These are phyloP conservation scores for Plasmodium gallinaceum DNA, from an alignment of 169 alveolate species.

Conservation along the genomic window DNA sequence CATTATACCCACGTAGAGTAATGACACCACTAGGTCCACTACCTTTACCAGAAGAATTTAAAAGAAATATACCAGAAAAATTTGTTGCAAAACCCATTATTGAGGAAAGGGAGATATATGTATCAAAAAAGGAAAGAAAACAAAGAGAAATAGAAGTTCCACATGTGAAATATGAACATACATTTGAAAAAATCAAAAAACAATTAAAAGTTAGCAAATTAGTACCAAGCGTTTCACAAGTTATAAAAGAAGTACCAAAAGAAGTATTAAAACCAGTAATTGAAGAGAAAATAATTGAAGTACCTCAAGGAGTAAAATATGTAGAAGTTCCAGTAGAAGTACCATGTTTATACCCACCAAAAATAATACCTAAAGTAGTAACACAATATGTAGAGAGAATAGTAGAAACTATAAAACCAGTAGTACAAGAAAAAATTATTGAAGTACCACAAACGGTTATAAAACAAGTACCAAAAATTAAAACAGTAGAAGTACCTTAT, in stretches of 20 bases:
- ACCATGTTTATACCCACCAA: constrained; percentile 90
- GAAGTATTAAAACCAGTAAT: constrained; percentile 88
- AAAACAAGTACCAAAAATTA: constrained; percentile 87
- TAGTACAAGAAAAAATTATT: constrained; percentile 85
- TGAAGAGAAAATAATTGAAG: constrained; percentile 90
- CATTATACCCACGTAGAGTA: constrained; percentile 85
- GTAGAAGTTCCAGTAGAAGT: constrained; percentile 91
- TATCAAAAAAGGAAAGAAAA: constrained; percentile 88
- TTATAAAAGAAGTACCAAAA: constrained; percentile 86
- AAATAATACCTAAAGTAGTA: constrained; percentile 87
- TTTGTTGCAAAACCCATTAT: constrained; percentile 89
- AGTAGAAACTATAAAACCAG: constrained; percentile 88
- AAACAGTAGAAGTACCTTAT: constrained; percentile 89
- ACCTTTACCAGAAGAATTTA: constrained; percentile 88
- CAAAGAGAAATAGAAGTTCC: constrained; percentile 89
- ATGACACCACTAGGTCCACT: constrained; percentile 91
- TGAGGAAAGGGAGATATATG: constrained; percentile 89
- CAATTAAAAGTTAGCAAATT: constrained; percentile 83
- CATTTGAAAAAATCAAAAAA: constrained; percentile 85
- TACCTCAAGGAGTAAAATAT: constrained; percentile 90
- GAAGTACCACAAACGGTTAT: constrained; percentile 90
- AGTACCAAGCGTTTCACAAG: constrained; percentile 86
- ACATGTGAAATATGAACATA: constrained; percentile 89
- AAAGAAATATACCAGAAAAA: constrained; percentile 88
- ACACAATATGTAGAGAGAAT: constrained; percentile 87